phyloP scores from a whole-genome alignment of 257 asterid species.

The Plantago elongata region DNA sequence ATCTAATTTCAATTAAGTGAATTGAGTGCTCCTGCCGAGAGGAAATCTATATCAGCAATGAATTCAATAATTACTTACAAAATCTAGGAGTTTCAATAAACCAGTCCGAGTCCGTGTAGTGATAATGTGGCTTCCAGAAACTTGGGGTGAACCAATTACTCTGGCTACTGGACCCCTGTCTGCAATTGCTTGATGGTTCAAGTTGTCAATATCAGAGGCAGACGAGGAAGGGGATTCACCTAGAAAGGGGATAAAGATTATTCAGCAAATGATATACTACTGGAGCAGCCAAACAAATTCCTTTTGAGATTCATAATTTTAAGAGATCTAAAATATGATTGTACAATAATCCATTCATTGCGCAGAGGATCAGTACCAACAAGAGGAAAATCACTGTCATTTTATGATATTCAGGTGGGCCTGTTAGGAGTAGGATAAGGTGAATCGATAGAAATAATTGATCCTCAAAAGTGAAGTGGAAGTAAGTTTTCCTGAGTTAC shows the following conservation, averaged over 20 bases:
- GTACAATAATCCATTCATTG: slow-evolving; percentile 9
- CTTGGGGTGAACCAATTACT: slow-evolving; percentile 58
- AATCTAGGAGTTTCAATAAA: slow-evolving; percentile 35
- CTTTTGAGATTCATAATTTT: background rate
- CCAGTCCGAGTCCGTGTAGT: slow-evolving; percentile 37
- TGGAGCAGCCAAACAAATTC: slow-evolving; percentile 5
- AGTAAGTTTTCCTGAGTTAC: too few species aligned
- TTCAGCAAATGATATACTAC: slow-evolving; percentile 10
- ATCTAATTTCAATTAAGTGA: background rate
- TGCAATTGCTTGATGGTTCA: slow-evolving; percentile 61
- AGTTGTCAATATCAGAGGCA: slow-evolving; percentile 94
- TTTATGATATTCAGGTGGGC: slow-evolving; percentile 6
- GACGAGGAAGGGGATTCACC: slow-evolving; percentile 99
- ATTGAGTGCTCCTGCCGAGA: too few species aligned
- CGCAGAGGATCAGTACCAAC: background rate
- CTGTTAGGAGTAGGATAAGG: background rate
- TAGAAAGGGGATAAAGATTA: slow-evolving; percentile 27
- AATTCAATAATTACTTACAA: slow-evolving; percentile 32
- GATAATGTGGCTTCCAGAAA: slow-evolving; percentile 47
- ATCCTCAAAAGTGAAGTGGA: too few species aligned
- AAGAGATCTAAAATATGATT: background rate
- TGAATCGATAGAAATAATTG: too few species aligned
- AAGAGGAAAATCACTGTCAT: background rate
- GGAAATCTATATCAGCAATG: background rate
- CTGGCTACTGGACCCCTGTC: slow-evolving; percentile 67